A percentile compares a stretch with the other conserved stretches of the same genome.
Evolutionary conservation across 805 yeast species (phyloP).

Genomic region (Saturnispora galanensis): DNA sequence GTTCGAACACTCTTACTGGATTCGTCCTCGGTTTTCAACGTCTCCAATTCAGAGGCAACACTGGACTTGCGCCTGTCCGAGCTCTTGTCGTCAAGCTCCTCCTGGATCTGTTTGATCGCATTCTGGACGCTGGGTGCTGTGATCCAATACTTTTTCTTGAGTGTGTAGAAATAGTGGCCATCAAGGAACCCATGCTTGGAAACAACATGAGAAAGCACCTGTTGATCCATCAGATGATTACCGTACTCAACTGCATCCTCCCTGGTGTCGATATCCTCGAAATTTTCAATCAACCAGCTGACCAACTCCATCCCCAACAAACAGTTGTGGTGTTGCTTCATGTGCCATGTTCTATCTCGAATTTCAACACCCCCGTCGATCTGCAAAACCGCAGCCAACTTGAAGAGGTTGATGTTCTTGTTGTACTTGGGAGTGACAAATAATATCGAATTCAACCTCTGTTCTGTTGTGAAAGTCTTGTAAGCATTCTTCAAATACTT

Average conservation of each 20-base stretch:
- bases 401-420: conserved; percentile 39
- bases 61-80: conserved; percentile 3
- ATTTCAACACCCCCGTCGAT: conserved; percentile 54
- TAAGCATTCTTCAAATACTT: conserved; percentile 40
- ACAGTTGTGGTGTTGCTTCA: conserved; percentile 65
- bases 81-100: background rate
- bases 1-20: background rate
- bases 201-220: conserved; percentile 73
- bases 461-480: conserved; percentile 3
- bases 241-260: conserved; percentile 83
- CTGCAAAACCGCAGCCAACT: conserved; percentile 58
- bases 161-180: conserved; percentile 84
- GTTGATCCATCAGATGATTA: conserved; percentile 60
- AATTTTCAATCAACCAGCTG: conserved; percentile 70
- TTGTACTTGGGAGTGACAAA: conserved; percentile 30
- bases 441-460: conserved; percentile 13
- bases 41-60: conserved; percentile 2
- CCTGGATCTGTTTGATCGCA: conserved; percentile 3
- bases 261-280: conserved; percentile 67
- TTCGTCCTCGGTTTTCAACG: conserved; percentile 4
- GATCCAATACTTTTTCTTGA: conserved; percentile 41
- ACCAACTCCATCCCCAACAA: conserved; percentile 82
- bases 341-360: conserved; percentile 85
- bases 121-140: conserved; percentile 4
- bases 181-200: conserved; percentile 76